phyloP scores from a whole-genome alignment of 805 yeast genomes.

The Candida dajiaensis region DNA sequence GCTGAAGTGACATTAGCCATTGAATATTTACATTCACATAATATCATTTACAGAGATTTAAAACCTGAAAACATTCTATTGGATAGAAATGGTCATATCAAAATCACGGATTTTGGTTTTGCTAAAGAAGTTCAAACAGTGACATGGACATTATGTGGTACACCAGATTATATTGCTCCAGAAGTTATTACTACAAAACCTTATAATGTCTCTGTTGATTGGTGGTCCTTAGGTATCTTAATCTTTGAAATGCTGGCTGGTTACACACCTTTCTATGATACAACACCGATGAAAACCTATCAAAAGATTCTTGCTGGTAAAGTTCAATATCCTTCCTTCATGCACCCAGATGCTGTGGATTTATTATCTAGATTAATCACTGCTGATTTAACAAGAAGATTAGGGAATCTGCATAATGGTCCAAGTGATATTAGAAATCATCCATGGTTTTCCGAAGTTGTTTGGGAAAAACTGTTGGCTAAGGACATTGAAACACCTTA shows the following conservation, averaged over 20 bases:
- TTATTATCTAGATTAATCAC: slow-evolving; percentile 69
- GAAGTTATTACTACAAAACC: slow-evolving; percentile 93
- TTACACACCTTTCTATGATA: slow-evolving; percentile 89
- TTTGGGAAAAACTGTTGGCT: slow-evolving; percentile 82
- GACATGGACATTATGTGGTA: slow-evolving; percentile 91
- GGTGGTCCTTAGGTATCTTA: slow-evolving; percentile 96
- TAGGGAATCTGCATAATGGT: slow-evolving; percentile 84
- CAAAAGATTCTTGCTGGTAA: slow-evolving; percentile 83
- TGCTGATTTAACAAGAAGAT: slow-evolving; percentile 73
- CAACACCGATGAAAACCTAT: slow-evolving; percentile 90
- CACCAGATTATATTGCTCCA: slow-evolving; percentile 96
- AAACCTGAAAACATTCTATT: slow-evolving; percentile 89
- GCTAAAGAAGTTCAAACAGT: slow-evolving; percentile 90
- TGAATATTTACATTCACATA: slow-evolving; percentile 80
- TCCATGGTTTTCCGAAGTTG: slow-evolving; percentile 88
- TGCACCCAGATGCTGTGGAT: slow-evolving; percentile 74
- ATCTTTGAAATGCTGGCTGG: slow-evolving; percentile 95
- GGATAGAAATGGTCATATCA: slow-evolving; percentile 86
- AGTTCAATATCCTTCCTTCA: slow-evolving; percentile 68
- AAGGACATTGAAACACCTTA: slow-evolving; percentile 93
- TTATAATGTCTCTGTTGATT: slow-evolving; percentile 90
- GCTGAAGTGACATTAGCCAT: slow-evolving; percentile 84
- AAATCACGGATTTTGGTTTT: slow-evolving; percentile 90
- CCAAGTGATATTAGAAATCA: slow-evolving; percentile 81
- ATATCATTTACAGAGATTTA: slow-evolving; percentile 84